Evolutionary conservation across 75 land plant species (phyloP).

Genomic region (Gnetum montanum): DNA sequence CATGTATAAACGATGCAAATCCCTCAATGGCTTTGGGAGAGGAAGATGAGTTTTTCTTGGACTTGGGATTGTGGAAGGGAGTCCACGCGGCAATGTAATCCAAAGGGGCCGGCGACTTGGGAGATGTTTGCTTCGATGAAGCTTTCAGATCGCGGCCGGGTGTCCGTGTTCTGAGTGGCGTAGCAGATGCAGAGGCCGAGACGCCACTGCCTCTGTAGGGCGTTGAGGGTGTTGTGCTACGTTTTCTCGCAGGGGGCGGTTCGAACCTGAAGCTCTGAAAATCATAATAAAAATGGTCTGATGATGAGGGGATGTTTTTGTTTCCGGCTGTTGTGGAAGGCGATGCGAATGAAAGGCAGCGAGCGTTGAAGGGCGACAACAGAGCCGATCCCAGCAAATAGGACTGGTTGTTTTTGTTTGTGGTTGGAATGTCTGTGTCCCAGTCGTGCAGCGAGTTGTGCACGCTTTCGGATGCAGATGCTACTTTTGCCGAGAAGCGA

Average conservation of each 20-base stretch:
- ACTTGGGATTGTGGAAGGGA: slow-evolving; percentile 26
- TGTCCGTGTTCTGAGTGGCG: no score
- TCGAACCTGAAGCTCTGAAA: slow-evolving; percentile 8
- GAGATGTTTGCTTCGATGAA: background rate
- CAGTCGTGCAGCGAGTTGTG: background rate
- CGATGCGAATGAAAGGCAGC: slow-evolving; percentile 72
- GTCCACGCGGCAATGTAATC: background rate
- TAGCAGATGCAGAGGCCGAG: no score
- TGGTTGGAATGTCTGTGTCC: background rate
- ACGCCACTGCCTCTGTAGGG: no score
- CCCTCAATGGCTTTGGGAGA: slow-evolving; percentile 32
- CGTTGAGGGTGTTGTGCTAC: background rate
- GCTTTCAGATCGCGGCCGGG: no score
- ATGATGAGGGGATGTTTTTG: background rate
- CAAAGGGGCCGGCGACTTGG: no score
- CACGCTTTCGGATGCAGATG: slow-evolving; percentile 4
- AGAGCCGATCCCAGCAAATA: slow-evolving; percentile 25
- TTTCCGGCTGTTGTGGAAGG: no score
- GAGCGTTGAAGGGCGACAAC: slow-evolving; percentile 49
- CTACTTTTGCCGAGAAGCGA: slow-evolving; percentile 4
- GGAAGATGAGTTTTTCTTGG: slow-evolving; percentile 36
- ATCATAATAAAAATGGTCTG: no score
- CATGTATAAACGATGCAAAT: no score
- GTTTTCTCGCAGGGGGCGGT: background rate
- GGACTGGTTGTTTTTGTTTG: no score